Percentiles rank a stretch among this genome's conserved stretches.
These are phyloP conservation scores for Elaphomyces granulatus DNA, from an alignment of 495 filamentous ascomycete species.

Conservation along the genomic window DNA sequence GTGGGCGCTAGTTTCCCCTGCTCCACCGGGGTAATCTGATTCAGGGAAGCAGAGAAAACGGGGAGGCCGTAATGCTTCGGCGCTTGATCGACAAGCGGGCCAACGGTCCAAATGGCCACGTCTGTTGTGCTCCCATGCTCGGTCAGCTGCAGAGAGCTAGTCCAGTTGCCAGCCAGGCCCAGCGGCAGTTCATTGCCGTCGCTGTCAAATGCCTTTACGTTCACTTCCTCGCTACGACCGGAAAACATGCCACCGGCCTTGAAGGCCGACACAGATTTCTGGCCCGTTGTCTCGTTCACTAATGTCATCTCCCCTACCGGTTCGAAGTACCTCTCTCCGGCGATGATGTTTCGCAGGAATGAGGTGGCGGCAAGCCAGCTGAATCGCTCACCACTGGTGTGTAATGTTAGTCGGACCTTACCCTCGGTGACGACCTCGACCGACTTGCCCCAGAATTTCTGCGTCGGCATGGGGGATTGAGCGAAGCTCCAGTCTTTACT, in stretches of 20 bases:
- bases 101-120: constrained; percentile 62
- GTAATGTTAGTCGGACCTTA: constrained; percentile 58
- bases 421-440: constrained; percentile 88
- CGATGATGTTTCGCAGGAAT: constrained; percentile 91
- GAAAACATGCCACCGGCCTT: constrained; percentile 93
- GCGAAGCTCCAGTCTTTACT: constrained; percentile 66
- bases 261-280: constrained; percentile 70
- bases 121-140: constrained; percentile 40
- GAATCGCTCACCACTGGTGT: constrained; percentile 59
- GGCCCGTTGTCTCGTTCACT: constrained; percentile 63
- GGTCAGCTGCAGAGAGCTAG: constrained; percentile 46
- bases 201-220: constrained; percentile 51
- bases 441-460: constrained; percentile 98
- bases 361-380: constrained; percentile 73
- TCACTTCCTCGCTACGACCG: constrained; percentile 81
- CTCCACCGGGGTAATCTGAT: constrained; percentile 77
- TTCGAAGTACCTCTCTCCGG: constrained; percentile 96
- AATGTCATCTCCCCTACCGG: constrained; percentile 80
- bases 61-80: constrained; percentile 75
- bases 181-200: constrained; percentile 45
- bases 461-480: constrained; percentile 73
- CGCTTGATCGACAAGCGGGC: constrained; percentile 58
- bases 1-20: constrained; percentile 56
- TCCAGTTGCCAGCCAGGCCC: constrained; percentile 74
- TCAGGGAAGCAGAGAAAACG: constrained; percentile 68